Evolutionary conservation across 2,329 filamentous ascomycete species (phyloP), one percentile per base, ranked within the genome.

Genomic region (Talaromyces sp.): DNA sequence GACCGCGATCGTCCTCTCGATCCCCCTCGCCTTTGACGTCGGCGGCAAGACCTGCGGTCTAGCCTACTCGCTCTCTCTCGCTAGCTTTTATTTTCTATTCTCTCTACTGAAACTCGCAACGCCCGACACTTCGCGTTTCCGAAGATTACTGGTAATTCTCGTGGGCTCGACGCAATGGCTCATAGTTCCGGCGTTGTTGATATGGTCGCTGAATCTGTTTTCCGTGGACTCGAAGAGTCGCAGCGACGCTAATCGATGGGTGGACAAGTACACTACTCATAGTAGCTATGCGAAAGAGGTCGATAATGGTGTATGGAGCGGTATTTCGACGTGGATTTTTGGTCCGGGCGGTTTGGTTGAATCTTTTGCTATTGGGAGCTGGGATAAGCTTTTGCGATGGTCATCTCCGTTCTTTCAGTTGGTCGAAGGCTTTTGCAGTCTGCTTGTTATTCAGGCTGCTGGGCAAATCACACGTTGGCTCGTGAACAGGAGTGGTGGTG

Each of bases 1-100:
- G 72, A 85, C 93, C 79, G 91, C 91, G 80, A 93, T 97, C 78
- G 88, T 98, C 75, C 90, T 98, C 76, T 97, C 93, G 68, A 95
- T 99, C 76, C 95, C 95, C 67, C 89, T 99, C 76, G 92, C 94
- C 73, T 98, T 98, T 82, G 95, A 99, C 86, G 94, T 98, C 74
- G 95, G 95, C 76, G 95, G 95, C 68, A 89, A 92, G 73, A 93
- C 95, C 72, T 96, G 93, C 75, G 95, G 95, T 66, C 85, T 99
- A 74, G 94, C 93, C 68, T 98, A 96, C 82, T 97, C 93, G 75
- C 86, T 98, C 62, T 88, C 91, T 57, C 87, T 98, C 63, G 93
- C 94, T 71, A 84, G 86, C 72, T 98, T 96, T 83, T 98, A 98
- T 82, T 90, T 97, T 76, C 79, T 92, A 77, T 93, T 95, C 80